Evolutionary conservation across 2,329 filamentous ascomycete genomes (phyloP).

Genomic region (Penicillium verrucosum): DNA sequence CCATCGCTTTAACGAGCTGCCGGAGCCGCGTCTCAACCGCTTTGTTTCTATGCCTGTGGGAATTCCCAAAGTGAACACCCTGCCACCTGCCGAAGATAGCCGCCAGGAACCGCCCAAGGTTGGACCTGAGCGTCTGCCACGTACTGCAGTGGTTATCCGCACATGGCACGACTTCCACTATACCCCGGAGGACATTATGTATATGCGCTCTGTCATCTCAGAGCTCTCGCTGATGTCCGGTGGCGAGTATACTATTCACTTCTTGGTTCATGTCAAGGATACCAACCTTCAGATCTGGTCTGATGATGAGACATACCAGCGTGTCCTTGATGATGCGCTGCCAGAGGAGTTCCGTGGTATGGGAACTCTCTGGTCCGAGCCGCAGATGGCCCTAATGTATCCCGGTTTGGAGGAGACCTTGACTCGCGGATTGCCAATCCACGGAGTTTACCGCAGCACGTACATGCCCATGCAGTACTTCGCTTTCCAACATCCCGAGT

Average conservation of each 20-base stretch:
- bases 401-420: constrained; percentile 80
- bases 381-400: constrained; percentile 88
- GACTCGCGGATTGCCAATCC: constrained; percentile 69
- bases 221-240: constrained; percentile 75
- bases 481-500: constrained; percentile 74
- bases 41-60: constrained; percentile 37
- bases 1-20: constrained; percentile 59
- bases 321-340: constrained; percentile 67
- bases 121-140: constrained; percentile 38
- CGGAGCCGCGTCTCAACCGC: constrained; percentile 35
- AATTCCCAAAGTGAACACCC: constrained; percentile 19
- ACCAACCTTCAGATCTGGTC: constrained; percentile 76
- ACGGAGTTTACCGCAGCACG: constrained; percentile 87
- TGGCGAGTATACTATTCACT: constrained; percentile 78
- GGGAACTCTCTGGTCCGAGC: constrained; percentile 88
- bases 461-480: constrained; percentile 97
- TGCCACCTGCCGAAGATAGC: constrained; percentile 12
- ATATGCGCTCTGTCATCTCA: constrained; percentile 75
- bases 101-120: constrained; percentile 22
- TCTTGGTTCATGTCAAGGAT: constrained; percentile 81
- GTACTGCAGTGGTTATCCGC: constrained; percentile 74
- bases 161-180: constrained; percentile 79
- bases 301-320: constrained; percentile 68
- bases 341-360: constrained; percentile 82
- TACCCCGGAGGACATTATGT: constrained; percentile 72